Evolutionary conservation across 139 green algal species (phyloP).

Genomic region (Diplosphaera chodatii): DNA sequence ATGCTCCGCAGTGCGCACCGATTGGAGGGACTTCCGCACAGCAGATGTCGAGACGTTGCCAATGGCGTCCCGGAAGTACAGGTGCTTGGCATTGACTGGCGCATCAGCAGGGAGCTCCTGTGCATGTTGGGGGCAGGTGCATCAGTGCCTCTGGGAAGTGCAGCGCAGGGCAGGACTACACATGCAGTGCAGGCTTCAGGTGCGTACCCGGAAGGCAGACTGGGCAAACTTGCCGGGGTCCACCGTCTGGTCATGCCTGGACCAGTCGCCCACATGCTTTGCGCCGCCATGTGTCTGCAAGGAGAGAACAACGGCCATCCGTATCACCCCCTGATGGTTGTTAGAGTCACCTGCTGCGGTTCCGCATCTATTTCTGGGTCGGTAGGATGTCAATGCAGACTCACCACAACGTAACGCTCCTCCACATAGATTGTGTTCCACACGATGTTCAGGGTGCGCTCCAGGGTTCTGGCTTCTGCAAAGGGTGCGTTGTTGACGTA

Average conservation of each 20-base stretch:
- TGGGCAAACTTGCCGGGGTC: slow-evolving; percentile 6
- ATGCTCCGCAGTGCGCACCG: too few species aligned
- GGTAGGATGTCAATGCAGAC: too few species aligned
- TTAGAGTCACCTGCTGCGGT: too few species aligned
- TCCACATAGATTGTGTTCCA: slow-evolving; percentile 90
- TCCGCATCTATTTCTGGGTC: too few species aligned
- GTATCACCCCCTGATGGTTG: too few species aligned
- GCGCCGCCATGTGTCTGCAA: slow-evolving; percentile 17
- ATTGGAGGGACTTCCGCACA: neutral
- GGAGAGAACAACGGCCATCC: too few species aligned
- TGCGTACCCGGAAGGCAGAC: slow-evolving; percentile 36
- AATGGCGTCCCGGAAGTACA: slow-evolving; percentile 87
- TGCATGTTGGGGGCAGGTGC: too few species aligned
- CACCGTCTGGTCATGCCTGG: slow-evolving; percentile 43
- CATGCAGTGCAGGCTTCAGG: too few species aligned
- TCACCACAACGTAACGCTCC: slow-evolving; percentile 74
- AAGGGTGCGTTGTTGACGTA: slow-evolving; percentile 79
- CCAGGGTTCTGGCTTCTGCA: slow-evolving; percentile 38
- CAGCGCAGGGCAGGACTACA: too few species aligned
- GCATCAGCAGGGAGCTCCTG: slow-evolving; percentile 44
- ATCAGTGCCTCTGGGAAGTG: too few species aligned
- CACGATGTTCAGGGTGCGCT: slow-evolving; percentile 80
- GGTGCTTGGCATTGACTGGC: slow-evolving; percentile 37
- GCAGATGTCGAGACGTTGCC: slow-evolving; percentile 82
- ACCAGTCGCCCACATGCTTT: slow-evolving; percentile 49